Evolutionary conservation across 768 basidiomycete species (phyloP).

Genomic region (Leucosporidium scottii): DNA sequence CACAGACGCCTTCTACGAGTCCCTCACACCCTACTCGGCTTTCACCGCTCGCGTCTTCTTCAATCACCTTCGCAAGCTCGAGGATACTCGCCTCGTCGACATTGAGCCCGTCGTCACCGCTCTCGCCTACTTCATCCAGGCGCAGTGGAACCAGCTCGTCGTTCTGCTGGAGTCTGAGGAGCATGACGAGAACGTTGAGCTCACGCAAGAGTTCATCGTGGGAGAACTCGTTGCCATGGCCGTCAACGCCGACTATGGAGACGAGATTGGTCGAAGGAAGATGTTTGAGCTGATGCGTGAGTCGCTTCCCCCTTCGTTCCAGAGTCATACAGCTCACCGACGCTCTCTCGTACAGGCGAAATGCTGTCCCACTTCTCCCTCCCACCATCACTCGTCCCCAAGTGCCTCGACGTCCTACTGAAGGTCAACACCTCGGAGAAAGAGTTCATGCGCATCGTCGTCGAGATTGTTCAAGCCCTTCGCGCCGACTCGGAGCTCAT

Average conservation of each 20-base stretch:
- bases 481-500: constrained; percentile 43
- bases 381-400: constrained; percentile 61
- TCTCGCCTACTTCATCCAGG: constrained; percentile 68
- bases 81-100: constrained; percentile 58
- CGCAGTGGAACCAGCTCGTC: constrained; percentile 61
- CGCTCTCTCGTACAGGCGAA: constrained; percentile 49
- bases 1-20: constrained; percentile 64
- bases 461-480: constrained; percentile 77
- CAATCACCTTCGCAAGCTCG: constrained; percentile 56
- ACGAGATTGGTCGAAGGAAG: constrained; percentile 81
- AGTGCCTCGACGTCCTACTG: constrained; percentile 75
- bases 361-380: constrained; percentile 70
- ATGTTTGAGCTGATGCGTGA: constrained; percentile 78
- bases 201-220: constrained; percentile 60
- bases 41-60: constrained; percentile 78
- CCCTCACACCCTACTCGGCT: constrained; percentile 63
- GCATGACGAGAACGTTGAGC: constrained; percentile 46
- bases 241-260: constrained; percentile 75
- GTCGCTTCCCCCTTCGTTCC: constrained; percentile 40
- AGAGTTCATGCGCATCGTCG: constrained; percentile 78
- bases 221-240: constrained; percentile 73
- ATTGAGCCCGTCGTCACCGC: constrained; percentile 75
- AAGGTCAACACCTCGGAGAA: constrained; percentile 64
- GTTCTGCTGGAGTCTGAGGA: constrained; percentile 41
- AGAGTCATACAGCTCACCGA: not conserved